These are phyloP conservation scores for Aureobasidium sp. DNA, from an alignment of 2,329 filamentous ascomycete species.

Conservation along the genomic window DNA sequence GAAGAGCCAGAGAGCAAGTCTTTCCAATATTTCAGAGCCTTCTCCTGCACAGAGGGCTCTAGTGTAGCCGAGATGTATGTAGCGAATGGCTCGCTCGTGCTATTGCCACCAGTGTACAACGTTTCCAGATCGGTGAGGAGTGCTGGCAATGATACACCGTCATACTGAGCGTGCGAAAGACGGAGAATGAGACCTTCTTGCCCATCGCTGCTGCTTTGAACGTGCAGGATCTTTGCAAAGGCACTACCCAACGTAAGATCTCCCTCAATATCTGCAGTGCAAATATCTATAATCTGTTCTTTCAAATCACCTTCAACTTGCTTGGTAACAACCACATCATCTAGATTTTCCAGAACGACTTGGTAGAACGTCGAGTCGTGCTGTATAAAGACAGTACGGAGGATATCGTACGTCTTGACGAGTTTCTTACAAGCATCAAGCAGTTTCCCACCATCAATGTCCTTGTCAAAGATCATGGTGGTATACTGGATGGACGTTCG, in stretches of 20 bases:
- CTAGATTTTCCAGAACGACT: constrained; percentile 31
- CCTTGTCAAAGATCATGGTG: constrained; percentile 51
- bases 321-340: constrained; percentile 23
- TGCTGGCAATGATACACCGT: constrained; percentile 42
- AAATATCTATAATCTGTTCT: constrained; percentile 9
- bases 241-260: constrained; percentile 14
- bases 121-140: constrained; percentile 49
- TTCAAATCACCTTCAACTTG: constrained; percentile 12
- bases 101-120: constrained; percentile 24
- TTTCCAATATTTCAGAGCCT: constrained; percentile 48
- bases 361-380: constrained; percentile 34
- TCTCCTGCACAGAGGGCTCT: neutral
- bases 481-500: constrained; percentile 57
- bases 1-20: constrained; percentile 49
- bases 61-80: constrained; percentile 3
- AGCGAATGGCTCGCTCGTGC: neutral
- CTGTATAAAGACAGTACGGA: constrained; percentile 46
- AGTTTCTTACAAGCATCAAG: constrained; percentile 45
- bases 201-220: constrained; percentile 20
- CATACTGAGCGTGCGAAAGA: constrained; percentile 27
- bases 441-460: constrained; percentile 41
- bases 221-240: constrained; percentile 17
- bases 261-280: constrained; percentile 11
- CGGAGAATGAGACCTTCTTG: constrained; percentile 21
- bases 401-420: constrained; percentile 40